phyloP scores from a whole-genome alignment of 1,139 yeast genomes.

The Lizanozyma gosingica region DNA sequence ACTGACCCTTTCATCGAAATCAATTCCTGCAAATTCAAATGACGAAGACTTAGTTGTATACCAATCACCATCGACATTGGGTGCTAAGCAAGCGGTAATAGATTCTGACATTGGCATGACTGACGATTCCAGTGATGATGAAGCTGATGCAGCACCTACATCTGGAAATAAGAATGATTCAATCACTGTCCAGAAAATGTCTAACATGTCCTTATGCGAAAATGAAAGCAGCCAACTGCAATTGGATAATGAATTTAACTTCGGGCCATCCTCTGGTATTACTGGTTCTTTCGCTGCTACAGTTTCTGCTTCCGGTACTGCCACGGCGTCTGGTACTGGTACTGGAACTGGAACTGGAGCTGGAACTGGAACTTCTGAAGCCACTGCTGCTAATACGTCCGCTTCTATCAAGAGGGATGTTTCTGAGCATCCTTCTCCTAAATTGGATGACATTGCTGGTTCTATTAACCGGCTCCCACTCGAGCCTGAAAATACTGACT shows the following conservation, averaged over 20 bases:
- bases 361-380: too few species aligned
- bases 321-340: too few species aligned
- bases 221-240: constrained; percentile 2
- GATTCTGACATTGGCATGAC: not conserved
- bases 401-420: not conserved
- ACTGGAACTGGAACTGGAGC: too few species aligned
- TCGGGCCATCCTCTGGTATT: not conserved
- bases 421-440: not conserved
- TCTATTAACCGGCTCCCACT: too few species aligned
- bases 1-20: not conserved
- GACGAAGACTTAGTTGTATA: not conserved
- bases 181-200: not conserved
- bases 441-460: not conserved
- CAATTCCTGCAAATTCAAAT: not conserved
- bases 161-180: not conserved
- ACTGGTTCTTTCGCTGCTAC: not conserved
- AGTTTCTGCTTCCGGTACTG: too few species aligned
- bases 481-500: not conserved
- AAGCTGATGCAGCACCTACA: not conserved
- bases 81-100: not conserved
- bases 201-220: constrained; percentile 2
- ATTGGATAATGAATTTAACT: not conserved
- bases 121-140: not conserved
- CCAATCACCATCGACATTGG: not conserved
- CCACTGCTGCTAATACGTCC: too few species aligned